A percentile compares a stretch with the other conserved stretches of the same genome.
Evolutionary conservation across 257 asterid genomes (phyloP).

Genomic region (Asclepias syriaca): DNA sequence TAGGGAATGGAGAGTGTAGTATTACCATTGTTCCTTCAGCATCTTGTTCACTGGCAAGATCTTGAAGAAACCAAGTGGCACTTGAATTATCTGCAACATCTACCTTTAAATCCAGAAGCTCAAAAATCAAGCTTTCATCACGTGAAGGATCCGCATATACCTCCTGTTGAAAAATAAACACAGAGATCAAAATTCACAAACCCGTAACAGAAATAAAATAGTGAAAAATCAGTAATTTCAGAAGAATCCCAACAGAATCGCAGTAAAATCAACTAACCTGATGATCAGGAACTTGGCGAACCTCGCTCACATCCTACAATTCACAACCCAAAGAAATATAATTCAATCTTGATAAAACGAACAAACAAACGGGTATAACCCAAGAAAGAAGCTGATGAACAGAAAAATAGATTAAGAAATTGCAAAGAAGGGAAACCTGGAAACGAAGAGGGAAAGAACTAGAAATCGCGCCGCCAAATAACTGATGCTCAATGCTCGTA

Average conservation of each 20-base stretch:
- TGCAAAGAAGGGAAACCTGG: constrained; percentile 31
- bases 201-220: not conserved
- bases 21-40: constrained; percentile 71
- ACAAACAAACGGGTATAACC: not conserved
- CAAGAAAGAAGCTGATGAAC: not conserved
- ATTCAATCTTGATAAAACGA: not conserved
- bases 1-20: not conserved
- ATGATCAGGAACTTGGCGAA: constrained; percentile 94
- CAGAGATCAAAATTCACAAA: constrained; percentile 2
- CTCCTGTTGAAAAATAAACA: constrained; percentile 41
- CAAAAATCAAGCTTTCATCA: constrained; percentile 89
- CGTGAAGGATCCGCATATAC: constrained; percentile 76
- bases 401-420: not conserved
- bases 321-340: not conserved
- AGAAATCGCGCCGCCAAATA: constrained; percentile 75
- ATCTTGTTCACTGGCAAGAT: constrained; percentile 89
- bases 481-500: constrained; percentile 35
- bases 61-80: constrained; percentile 91
- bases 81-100: constrained; percentile 79
- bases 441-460: constrained; percentile 66
- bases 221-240: not conserved
- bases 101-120: constrained; percentile 69
- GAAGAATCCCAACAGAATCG: not conserved
- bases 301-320: constrained; percentile 66
- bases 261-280: constrained; percentile 45